These are phyloP conservation scores for Wickerhamiella nectarea DNA, from an alignment of 805 yeast genomes.

Conservation along the genomic window DNA sequence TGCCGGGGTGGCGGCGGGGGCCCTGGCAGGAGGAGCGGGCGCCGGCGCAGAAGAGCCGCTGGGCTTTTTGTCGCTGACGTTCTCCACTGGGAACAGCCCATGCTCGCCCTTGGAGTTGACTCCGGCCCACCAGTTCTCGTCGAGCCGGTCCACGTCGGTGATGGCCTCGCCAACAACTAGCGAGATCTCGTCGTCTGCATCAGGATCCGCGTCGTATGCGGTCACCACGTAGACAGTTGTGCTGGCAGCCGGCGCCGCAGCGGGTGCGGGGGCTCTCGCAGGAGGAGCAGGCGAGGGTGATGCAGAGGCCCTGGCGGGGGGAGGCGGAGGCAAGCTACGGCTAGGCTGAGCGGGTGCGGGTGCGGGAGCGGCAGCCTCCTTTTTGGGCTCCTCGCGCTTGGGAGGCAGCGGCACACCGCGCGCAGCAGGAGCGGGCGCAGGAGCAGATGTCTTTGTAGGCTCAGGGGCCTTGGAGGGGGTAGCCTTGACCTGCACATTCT, in stretches of 20 bases:
- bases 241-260: constrained; percentile 4
- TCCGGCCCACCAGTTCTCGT: constrained; percentile 84
- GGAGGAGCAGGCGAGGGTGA: constrained; percentile 18
- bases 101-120: constrained; percentile 54
- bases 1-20: constrained; percentile 11
- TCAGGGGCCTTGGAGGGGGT: constrained; percentile 14
- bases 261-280: background rate
- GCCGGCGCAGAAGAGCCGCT: constrained; percentile 9
- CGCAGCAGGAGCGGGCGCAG: constrained; percentile 13
- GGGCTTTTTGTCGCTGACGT: constrained; percentile 34
- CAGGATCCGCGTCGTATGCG: constrained; percentile 60
- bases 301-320: constrained; percentile 12
- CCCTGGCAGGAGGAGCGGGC: constrained; percentile 15
- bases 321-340: constrained; percentile 5
- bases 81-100: constrained; percentile 86
- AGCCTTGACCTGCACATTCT: constrained; percentile 42
- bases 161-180: constrained; percentile 57
- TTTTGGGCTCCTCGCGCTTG: background rate
- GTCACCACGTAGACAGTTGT: constrained; percentile 4
- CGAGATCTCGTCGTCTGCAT: constrained; percentile 62
- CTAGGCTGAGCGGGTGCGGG: constrained; percentile 8
- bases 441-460: background rate
- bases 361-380: constrained; percentile 13
- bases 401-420: background rate
- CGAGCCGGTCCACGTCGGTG: constrained; percentile 40